Evolutionary conservation across 192 early-diverging fungal genomes (phyloP), one percentile per base, ranked within the genome.

Genomic region (Backusella luteola): DNA sequence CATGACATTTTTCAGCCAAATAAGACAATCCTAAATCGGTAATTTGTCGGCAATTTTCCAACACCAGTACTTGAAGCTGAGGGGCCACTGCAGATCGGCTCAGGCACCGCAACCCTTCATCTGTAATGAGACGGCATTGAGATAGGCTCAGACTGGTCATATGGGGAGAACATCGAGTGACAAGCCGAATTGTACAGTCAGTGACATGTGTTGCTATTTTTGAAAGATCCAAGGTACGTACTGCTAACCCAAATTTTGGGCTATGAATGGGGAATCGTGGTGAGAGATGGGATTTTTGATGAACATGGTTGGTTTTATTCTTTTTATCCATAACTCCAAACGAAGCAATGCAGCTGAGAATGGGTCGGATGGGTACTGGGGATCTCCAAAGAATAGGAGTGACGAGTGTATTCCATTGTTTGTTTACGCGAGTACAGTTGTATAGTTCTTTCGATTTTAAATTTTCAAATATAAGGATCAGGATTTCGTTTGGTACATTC

Each of bases 21-120:
- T 75, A 72, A 11, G 63, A 72, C 0, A 87, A 52, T 0, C 86
- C 83, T 8, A 36, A 6, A 66, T 87, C 83, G 0, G 84, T 79
- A 52, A 87, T 76, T 21, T 80, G 69, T 32, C 52, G 72, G 63
- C 86, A 87, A 17, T 84, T 79, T 41, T 77, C 73, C 9, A 87
- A 36, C 63, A 84, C 79, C 15, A 87, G 69, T 3, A 80, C 78
- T 41, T 78, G 74, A 11, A 86, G 73, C 17, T 69, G 42, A 11
- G 69, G 73, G 26, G 81, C 69, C 19, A 32, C 38, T 73, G 23
- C 19, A 41, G 79, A 59, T 34, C 67, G 56, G 34, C 75, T 56
- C 11, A 86, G 76, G 42, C 41, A 73, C 32, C 72, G 44, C 8
- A 86, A 74, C 12, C 80, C 82, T 6, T 72, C 76, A 46, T 86